Evolutionary conservation across 805 yeast genomes (phyloP).

Genomic region (Myxozyma melibiosi): DNA sequence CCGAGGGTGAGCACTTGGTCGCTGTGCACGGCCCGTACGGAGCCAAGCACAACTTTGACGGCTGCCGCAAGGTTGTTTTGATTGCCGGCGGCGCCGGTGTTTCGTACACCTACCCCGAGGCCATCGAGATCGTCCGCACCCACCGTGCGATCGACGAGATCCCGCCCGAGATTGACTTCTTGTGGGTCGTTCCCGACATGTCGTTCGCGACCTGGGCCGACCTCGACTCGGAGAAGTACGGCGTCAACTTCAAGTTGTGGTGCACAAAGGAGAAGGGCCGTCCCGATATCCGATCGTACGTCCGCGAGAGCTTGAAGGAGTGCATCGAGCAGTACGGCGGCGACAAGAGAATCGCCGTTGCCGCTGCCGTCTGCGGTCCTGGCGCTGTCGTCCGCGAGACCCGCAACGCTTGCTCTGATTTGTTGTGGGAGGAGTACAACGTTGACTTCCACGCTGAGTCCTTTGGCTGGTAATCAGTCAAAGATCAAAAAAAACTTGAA

Average conservation of each 20-base stretch:
- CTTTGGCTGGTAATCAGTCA: conserved; percentile 39
- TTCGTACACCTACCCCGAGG: conserved; percentile 40
- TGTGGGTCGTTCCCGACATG: conserved; percentile 40
- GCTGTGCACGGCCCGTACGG: conserved; percentile 33
- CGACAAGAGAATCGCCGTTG: conserved; percentile 29
- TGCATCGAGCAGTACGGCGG: conserved; percentile 24
- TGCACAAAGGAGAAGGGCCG: conserved; percentile 40
- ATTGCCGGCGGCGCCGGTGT: conserved; percentile 43
- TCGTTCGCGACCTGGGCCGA: conserved; percentile 38
- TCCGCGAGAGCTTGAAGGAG: conserved; percentile 27
- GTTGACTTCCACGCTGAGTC: conserved; percentile 39
- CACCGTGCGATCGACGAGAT: conserved; percentile 21
- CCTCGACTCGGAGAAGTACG: conserved; percentile 31
- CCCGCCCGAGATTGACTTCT: conserved; percentile 35
- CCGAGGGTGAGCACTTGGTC: conserved; percentile 32
- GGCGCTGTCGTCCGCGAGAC: conserved; percentile 36
- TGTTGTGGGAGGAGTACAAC: conserved; percentile 35
- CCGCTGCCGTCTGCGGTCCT: conserved; percentile 41
- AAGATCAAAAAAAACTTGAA: no score
- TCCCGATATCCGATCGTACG: conserved; percentile 35
- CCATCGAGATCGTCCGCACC: conserved; percentile 27
- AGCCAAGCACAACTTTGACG: conserved; percentile 26
- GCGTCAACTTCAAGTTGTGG: conserved; percentile 37
- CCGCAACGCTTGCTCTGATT: conserved; percentile 37
- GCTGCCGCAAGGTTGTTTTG: conserved; percentile 35